Conservation (phyloP, 1,284 basidiomycete species). For the Fomitopsis schrenkii region DNA sequence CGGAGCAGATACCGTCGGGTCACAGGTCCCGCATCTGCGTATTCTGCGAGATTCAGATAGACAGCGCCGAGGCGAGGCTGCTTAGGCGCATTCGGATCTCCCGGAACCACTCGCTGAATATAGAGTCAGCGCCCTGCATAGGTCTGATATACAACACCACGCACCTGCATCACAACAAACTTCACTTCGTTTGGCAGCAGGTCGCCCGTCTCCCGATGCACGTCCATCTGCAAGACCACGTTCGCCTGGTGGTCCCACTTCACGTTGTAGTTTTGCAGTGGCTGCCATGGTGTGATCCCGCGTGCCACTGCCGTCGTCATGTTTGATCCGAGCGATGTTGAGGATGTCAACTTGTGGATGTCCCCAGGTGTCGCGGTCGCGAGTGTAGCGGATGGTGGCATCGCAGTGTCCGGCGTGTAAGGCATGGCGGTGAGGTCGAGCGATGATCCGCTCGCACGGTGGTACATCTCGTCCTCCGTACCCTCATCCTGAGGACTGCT, state of each 20-base stretch:
- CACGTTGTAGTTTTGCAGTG: constrained; percentile 57
- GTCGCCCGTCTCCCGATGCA: constrained; percentile 48
- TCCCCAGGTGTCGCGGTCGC: constrained; percentile 5
- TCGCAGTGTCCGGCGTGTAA: constrained; percentile 8
- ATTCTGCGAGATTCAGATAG: constrained; percentile 72
- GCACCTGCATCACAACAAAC: constrained; percentile 61
- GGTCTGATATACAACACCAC: not conserved
- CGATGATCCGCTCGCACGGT: constrained; percentile 3
- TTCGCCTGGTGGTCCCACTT: constrained; percentile 54
- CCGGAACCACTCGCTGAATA: constrained; percentile 41
- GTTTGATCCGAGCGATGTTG: constrained; percentile 10
- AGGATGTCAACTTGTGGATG: constrained; percentile 8
- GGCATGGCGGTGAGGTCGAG: constrained; percentile 3
- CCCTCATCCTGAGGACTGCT: constrained; percentile 16
- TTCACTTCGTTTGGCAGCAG: constrained; percentile 60
- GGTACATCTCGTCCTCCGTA: constrained; percentile 12
- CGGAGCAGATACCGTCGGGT: constrained; percentile 68
- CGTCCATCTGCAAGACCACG: constrained; percentile 57
- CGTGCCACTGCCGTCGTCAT: constrained; percentile 30
- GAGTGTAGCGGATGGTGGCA: constrained; percentile 7
- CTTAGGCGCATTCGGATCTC: constrained; percentile 46
- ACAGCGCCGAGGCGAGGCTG: constrained; percentile 64
- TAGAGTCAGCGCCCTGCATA: constrained; percentile 4
- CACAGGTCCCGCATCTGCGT: constrained; percentile 59
- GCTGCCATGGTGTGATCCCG: constrained; percentile 53